These are phyloP conservation scores for Cyathus striatus DNA, from an alignment of 768 basidiomycete genomes.

Conservation along the genomic window DNA sequence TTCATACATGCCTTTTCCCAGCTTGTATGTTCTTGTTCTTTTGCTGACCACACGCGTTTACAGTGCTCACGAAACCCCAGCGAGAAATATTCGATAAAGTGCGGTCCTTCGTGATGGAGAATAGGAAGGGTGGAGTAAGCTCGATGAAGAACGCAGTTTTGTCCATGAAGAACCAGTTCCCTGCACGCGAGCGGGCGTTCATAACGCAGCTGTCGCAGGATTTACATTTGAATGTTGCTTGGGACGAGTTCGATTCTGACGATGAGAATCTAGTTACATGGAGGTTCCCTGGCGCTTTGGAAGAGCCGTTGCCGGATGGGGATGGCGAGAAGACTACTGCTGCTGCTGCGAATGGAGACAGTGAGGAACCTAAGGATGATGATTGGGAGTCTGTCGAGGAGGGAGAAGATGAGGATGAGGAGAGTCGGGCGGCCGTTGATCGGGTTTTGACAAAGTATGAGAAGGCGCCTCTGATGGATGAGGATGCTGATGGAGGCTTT, in stretches of 20 bases:
- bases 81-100: slow-evolving; percentile 76
- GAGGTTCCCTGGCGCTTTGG: slow-evolving; percentile 46
- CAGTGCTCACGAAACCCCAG: slow-evolving; percentile 71
- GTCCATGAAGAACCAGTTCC: slow-evolving; percentile 72
- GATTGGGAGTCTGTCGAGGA: slow-evolving; percentile 53
- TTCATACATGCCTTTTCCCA: neutral
- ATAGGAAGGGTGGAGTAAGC: slow-evolving; percentile 24
- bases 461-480: slow-evolving; percentile 72
- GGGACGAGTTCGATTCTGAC: slow-evolving; percentile 90
- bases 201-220: slow-evolving; percentile 72
- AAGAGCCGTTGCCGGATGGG: slow-evolving; percentile 19
- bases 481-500: slow-evolving; percentile 68
- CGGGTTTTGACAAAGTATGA: slow-evolving; percentile 86
- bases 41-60: neutral
- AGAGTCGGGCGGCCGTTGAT: slow-evolving; percentile 68
- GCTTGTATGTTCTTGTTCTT: too few relatives aligned
- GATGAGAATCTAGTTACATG: slow-evolving; percentile 74
- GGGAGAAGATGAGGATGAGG: slow-evolving; percentile 70
- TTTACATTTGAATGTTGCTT: slow-evolving; percentile 73
- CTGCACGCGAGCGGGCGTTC: slow-evolving; percentile 77
- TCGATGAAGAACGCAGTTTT: slow-evolving; percentile 37
- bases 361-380: slow-evolving; percentile 29
- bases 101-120: slow-evolving; percentile 63
- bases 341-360: slow-evolving; percentile 31
- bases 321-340: slow-evolving; percentile 24